Evolutionary conservation across 768 basidiomycete genomes (phyloP).

Genomic region (Suillus bovinus): DNA sequence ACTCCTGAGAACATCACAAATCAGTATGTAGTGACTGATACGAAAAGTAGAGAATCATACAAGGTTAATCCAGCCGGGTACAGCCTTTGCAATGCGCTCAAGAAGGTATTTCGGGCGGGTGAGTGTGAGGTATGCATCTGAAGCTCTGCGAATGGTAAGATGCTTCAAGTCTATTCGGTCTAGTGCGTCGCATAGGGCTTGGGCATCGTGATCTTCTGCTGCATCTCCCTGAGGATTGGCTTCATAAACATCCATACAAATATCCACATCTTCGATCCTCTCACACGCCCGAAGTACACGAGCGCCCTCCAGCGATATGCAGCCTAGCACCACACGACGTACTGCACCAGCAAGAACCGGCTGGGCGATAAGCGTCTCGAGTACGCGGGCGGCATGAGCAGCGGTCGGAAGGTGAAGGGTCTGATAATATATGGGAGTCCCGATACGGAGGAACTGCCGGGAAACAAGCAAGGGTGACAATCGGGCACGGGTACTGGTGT

Average conservation of each 20-base stretch:
- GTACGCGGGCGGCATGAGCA: slow-evolving; percentile 38
- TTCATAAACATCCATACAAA: slow-evolving; percentile 30
- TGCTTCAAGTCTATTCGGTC: slow-evolving; percentile 40
- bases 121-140: slow-evolving; percentile 55
- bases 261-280: slow-evolving; percentile 40
- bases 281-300: slow-evolving; percentile 37
- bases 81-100: slow-evolving; percentile 43
- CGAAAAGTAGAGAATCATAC: slow-evolving; percentile 38
- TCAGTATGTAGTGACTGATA: slow-evolving; percentile 8
- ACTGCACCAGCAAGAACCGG: slow-evolving; percentile 42
- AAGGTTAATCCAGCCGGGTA: slow-evolving; percentile 44
- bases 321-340: slow-evolving; percentile 41
- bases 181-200: slow-evolving; percentile 44
- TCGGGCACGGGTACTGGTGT: slow-evolving; percentile 19
- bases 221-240: slow-evolving; percentile 8
- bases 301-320: slow-evolving; percentile 41
- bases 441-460: slow-evolving; percentile 54
- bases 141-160: slow-evolving; percentile 53
- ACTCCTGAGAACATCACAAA: slow-evolving; percentile 41
- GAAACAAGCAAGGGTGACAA: slow-evolving; percentile 52
- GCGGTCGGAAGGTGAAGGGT: slow-evolving; percentile 45
- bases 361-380: slow-evolving; percentile 36
- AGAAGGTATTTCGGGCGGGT: slow-evolving; percentile 47
- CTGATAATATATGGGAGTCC: slow-evolving; percentile 57
- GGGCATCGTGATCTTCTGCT: slow-evolving; percentile 25